A percentile compares a stretch with the other conserved stretches of the same genome.
Conservation (phyloP, 202 grass and related monocot genomes). For the Hordeum pubiflorum region DNA sequence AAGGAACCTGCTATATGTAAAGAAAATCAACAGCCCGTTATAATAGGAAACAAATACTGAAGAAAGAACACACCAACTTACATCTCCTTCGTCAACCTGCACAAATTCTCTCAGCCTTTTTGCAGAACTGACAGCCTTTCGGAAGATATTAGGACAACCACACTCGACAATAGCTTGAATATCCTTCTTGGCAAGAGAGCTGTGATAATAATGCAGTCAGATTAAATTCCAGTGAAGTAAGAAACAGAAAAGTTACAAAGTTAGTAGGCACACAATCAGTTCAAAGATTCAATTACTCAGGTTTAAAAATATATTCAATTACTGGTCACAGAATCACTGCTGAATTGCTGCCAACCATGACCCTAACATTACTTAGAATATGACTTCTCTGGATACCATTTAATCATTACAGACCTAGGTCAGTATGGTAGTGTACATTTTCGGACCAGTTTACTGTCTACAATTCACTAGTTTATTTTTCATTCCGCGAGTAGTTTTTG, state of each 20-base stretch:
- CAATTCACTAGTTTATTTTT: not conserved
- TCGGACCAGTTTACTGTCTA: not conserved
- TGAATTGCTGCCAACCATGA: not conserved
- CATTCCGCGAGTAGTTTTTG: not conserved
- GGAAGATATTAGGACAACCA: slow-evolving; percentile 69
- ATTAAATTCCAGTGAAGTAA: slow-evolving; percentile 18
- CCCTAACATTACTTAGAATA: not conserved
- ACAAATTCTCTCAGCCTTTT: slow-evolving; percentile 79
- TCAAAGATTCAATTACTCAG: not conserved
- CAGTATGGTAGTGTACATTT: not conserved
- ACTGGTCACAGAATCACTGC: not conserved
- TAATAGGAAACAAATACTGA: not conserved
- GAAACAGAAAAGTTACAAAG: slow-evolving; percentile 12
- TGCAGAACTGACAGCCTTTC: slow-evolving; percentile 74
- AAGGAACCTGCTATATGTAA: not conserved
- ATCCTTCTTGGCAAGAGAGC: slow-evolving; percentile 64
- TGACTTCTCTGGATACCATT: not conserved
- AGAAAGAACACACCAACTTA: slow-evolving; percentile 40
- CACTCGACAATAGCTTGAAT: slow-evolving; percentile 57
- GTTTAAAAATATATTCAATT: not conserved
- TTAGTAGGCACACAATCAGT: not conserved
- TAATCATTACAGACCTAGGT: not conserved
- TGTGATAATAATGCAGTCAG: slow-evolving; percentile 29
- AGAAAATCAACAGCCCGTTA: not conserved
- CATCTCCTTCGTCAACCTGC: slow-evolving; percentile 68